Percentiles rank a stretch among this genome's conserved stretches.
phyloP scores from a whole-genome alignment of 2,329 filamentous ascomycete genomes.

The Trichophyton simii region DNA sequence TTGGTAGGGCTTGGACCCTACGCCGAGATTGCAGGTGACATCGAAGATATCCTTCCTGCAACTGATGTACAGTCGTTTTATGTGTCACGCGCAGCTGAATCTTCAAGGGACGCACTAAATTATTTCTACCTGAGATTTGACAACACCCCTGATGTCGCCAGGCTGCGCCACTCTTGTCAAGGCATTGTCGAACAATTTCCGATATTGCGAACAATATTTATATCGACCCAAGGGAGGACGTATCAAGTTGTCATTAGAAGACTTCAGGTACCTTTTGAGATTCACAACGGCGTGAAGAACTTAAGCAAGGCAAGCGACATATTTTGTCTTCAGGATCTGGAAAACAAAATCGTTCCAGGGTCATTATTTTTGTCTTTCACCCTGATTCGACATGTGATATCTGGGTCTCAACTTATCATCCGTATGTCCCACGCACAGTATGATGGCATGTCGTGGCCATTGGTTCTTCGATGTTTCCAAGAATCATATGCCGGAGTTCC shows the following conservation, averaged over 20 bases:
- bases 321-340: background rate
- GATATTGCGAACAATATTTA: slow-evolving; percentile 8
- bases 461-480: slow-evolving; percentile 44
- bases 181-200: background rate
- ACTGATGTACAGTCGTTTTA: background rate
- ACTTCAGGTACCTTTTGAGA: background rate
- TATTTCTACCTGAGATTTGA: slow-evolving; percentile 4
- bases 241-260: slow-evolving; percentile 2
- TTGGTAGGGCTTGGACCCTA: slow-evolving; percentile 4
- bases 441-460: slow-evolving; percentile 49
- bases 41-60: slow-evolving; percentile 3
- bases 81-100: slow-evolving; percentile 2
- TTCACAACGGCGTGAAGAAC: slow-evolving; percentile 22
- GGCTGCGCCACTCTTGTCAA: background rate
- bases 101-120: slow-evolving; percentile 6
- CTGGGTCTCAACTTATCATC: slow-evolving; percentile 27
- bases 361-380: background rate
- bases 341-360: background rate
- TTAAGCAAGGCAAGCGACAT: slow-evolving; percentile 16
- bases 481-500: slow-evolving; percentile 30
- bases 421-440: slow-evolving; percentile 53
- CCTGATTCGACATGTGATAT: background rate
- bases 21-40: background rate
- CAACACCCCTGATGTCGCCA: background rate
- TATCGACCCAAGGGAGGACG: background rate